These are phyloP conservation scores for Annulohypoxylon stygium DNA, from an alignment of 495 filamentous ascomycete species.

Conservation along the genomic window DNA sequence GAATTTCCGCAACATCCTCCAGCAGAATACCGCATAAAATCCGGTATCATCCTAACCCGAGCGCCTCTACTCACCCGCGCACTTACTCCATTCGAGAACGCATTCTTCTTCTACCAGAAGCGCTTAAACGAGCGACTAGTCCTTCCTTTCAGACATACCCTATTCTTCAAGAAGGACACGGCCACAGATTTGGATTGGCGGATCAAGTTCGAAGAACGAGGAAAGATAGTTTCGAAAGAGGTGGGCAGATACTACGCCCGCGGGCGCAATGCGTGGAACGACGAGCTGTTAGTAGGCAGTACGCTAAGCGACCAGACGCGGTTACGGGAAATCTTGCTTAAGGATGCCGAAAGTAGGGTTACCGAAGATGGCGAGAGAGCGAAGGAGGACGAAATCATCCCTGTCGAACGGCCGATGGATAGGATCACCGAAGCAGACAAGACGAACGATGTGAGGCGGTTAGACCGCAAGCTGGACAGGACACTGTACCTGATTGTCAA, in stretches of 20 bases:
- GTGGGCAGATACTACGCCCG: constrained; percentile 89
- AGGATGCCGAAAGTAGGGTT: constrained; percentile 79
- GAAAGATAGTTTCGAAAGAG: constrained; percentile 78
- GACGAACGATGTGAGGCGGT: constrained; percentile 76
- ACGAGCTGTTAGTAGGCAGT: constrained; percentile 85
- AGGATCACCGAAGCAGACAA: constrained; percentile 85
- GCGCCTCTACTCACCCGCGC: constrained; percentile 87
- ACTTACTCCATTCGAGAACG: constrained; percentile 87
- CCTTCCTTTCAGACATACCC: constrained; percentile 89
- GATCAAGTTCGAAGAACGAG: constrained; percentile 80
- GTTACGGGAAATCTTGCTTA: constrained; percentile 68
- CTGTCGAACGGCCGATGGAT: constrained; percentile 77
- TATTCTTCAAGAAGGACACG: constrained; percentile 96
- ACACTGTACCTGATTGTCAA: constrained; percentile 90
- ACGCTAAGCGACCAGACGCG: constrained; percentile 69
- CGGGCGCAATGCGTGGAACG: constrained; percentile 83
- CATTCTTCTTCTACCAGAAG: constrained; percentile 96
- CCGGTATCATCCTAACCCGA: constrained; percentile 87
- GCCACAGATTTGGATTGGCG: constrained; percentile 90
- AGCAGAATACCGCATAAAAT: constrained; percentile 74
- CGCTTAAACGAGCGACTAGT: constrained; percentile 94
- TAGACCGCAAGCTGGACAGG: constrained; percentile 80
- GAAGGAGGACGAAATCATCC: constrained; percentile 71
- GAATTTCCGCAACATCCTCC: constrained; percentile 47
- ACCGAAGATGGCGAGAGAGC: constrained; percentile 73